These are phyloP conservation scores for Petunia axillaris DNA, from an alignment of 257 asterid species.

Conservation along the genomic window DNA sequence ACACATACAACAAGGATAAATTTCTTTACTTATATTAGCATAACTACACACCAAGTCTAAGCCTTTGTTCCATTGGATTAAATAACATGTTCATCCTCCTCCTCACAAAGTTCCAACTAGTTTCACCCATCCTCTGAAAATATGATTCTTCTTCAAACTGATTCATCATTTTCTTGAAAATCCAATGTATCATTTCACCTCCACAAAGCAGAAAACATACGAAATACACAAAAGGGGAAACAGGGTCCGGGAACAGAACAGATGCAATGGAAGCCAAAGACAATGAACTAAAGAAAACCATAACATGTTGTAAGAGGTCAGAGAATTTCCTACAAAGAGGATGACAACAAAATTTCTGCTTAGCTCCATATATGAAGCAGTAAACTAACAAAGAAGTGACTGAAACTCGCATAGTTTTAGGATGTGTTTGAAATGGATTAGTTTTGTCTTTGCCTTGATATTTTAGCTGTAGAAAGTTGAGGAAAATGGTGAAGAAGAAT, in stretches of 20 bases:
- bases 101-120: too few relatives aligned
- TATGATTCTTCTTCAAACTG: too few relatives aligned
- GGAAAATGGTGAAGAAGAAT: background rate
- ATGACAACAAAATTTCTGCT: background rate
- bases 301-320: background rate
- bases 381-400: background rate
- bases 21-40: too few relatives aligned
- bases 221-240: background rate
- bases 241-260: background rate
- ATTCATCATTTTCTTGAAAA: too few relatives aligned
- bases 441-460: conserved; percentile 23
- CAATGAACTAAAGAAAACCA: background rate
- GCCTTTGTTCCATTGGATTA: too few relatives aligned
- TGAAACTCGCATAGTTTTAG: background rate
- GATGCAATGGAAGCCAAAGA: background rate
- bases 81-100: too few relatives aligned
- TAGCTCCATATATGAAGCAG: conserved; percentile 12
- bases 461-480: conserved; percentile 27
- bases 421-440: background rate
- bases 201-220: background rate
- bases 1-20: too few relatives aligned
- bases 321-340: background rate
- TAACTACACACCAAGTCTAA: too few relatives aligned
- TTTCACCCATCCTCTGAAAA: too few relatives aligned
- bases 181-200: too few relatives aligned